phyloP scores from a whole-genome alignment of 345 rosid species.

The Moricandia moricandioides region DNA sequence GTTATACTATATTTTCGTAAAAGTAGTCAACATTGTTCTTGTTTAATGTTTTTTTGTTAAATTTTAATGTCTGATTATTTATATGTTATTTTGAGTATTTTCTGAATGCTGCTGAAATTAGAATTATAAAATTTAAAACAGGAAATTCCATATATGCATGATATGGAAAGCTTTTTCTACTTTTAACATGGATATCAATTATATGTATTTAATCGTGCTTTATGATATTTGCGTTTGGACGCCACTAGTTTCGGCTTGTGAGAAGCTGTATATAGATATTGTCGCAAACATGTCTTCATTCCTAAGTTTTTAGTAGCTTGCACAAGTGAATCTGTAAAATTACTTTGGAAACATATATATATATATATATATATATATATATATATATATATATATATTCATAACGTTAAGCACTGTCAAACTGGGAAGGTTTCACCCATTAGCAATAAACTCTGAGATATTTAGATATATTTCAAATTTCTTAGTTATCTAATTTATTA shows the following conservation, averaged over 20 bases:
- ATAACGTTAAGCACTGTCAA: too few species aligned
- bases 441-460: too few species aligned
- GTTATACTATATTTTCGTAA: too few species aligned
- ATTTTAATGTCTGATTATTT: neutral
- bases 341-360: neutral
- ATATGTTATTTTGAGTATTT: neutral
- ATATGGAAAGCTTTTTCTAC: neutral
- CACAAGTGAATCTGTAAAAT: slow-evolving; percentile 1
- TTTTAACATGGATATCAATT: neutral
- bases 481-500: too few species aligned
- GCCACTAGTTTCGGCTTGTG: neutral
- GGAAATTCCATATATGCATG: neutral
- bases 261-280: neutral
- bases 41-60: too few species aligned
- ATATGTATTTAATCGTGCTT: neutral
- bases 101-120: neutral
- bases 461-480: too few species aligned
- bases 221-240: neutral
- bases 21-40: neutral
- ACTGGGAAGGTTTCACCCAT: too few species aligned
- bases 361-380: too few species aligned
- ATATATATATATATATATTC: too few species aligned
- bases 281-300: slow-evolving; percentile 22
- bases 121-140: neutral
- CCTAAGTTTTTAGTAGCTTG: slow-evolving; percentile 5